Evolutionary conservation across 495 filamentous ascomycete species (phyloP).

Genomic region (Aspergillus cavernicola): DNA sequence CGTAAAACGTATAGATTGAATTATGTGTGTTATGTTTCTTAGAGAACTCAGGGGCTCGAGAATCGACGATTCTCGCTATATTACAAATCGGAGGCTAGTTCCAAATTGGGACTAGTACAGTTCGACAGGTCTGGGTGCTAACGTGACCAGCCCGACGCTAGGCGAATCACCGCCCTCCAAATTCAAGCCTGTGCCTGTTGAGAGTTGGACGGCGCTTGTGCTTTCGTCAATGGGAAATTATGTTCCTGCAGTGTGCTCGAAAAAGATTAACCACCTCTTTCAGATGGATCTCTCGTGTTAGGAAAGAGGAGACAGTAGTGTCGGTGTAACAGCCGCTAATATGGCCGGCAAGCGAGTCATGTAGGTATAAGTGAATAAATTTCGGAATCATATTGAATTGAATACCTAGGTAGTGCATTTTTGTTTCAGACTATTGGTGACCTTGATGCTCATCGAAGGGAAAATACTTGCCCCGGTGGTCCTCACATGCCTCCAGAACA

Average conservation of each 20-base stretch:
- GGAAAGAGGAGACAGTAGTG: background rate
- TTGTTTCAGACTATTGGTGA: background rate
- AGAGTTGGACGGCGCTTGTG: background rate
- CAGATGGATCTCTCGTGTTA: background rate
- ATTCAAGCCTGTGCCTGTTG: background rate
- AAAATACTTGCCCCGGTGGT: background rate
- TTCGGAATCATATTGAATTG: background rate
- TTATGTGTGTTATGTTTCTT: too few relatives aligned
- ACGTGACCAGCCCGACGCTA: conserved; percentile 32
- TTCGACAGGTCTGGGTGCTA: too few relatives aligned
- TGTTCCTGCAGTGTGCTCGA: conserved; percentile 7
- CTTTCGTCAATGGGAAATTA: background rate
- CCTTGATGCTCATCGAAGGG: background rate
- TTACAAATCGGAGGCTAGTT: too few relatives aligned
- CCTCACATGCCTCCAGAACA: conserved; percentile 13
- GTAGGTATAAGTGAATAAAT: background rate
- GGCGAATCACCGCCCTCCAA: conserved; percentile 27
- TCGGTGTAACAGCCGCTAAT: background rate
- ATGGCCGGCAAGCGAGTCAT: background rate
- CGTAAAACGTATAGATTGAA: too few relatives aligned
- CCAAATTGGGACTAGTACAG: too few relatives aligned
- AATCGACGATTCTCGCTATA: too few relatives aligned
- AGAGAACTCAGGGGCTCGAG: too few relatives aligned
- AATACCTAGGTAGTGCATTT: background rate
- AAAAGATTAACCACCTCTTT: conserved; percentile 3